Conservation (phyloP, 495 filamentous ascomycete species). For the Aspergillus bridgeri region DNA sequence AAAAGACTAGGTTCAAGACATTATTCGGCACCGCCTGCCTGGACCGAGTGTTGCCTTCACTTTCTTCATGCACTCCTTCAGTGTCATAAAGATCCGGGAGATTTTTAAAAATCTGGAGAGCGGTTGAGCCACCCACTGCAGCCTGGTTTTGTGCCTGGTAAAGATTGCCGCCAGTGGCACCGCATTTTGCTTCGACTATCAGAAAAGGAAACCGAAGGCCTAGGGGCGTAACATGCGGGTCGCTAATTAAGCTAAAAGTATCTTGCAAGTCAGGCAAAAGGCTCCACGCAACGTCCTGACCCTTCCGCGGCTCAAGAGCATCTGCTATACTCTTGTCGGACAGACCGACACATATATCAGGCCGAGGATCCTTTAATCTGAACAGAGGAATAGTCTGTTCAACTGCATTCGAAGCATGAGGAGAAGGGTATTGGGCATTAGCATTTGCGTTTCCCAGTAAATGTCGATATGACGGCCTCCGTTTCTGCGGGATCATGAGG, state of each 20-base stretch:
- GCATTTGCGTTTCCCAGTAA: background rate
- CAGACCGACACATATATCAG: constrained; percentile 13
- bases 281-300: background rate
- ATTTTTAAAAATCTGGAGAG: constrained; percentile 10
- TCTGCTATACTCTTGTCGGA: constrained; percentile 6
- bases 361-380: constrained; percentile 8
- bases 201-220: constrained; percentile 13
- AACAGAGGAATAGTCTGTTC: constrained; percentile 9
- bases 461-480: constrained; percentile 4
- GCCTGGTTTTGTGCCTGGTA: constrained; percentile 19
- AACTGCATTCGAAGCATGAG: background rate
- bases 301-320: constrained; percentile 5
- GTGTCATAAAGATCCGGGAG: constrained; percentile 1
- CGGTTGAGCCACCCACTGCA: constrained; percentile 13
- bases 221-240: constrained; percentile 8
- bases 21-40: background rate
- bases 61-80: background rate
- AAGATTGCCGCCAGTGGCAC: constrained; percentile 15
- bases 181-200: constrained; percentile 14
- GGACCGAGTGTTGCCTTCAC: background rate
- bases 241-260: constrained; percentile 9
- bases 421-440: background rate
- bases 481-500: constrained; percentile 12
- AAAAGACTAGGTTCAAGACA: constrained; percentile 8
- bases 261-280: constrained; percentile 11